A percentile compares a stretch with the other conserved stretches of the same genome.
phyloP scores from a whole-genome alignment of 345 rosid genomes.

The Angophora floribunda region DNA sequence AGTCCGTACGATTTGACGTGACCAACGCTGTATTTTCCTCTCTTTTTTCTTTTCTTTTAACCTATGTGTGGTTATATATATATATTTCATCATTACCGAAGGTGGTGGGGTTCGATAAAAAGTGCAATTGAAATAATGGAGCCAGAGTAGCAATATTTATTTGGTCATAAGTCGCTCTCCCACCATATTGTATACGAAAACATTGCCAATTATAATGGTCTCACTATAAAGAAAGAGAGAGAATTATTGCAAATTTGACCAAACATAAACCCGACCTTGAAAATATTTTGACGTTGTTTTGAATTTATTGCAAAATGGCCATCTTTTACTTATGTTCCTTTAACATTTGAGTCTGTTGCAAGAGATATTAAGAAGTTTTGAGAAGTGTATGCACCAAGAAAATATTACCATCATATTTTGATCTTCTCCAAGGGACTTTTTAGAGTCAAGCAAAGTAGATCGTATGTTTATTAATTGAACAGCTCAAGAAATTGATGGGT shows the following conservation, averaged over 20 bases:
- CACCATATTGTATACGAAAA: background rate
- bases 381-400: background rate
- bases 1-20: background rate
- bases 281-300: background rate
- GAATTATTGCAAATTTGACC: background rate
- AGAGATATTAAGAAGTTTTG: background rate
- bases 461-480: background rate
- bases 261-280: background rate
- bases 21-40: background rate
- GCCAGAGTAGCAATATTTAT: background rate
- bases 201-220: background rate
- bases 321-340: background rate
- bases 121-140: background rate
- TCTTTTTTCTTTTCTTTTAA: background rate
- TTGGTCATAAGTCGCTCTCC: background rate
- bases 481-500: background rate
- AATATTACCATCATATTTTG: background rate
- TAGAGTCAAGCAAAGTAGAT: background rate
- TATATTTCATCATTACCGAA: background rate
- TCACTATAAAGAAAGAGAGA: background rate
- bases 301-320: background rate
- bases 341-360: background rate
- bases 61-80: background rate
- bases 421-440: background rate
- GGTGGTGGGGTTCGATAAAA: background rate